These are phyloP conservation scores for Trichoderma guizhouense DNA, from an alignment of 2,329 filamentous ascomycete genomes.

Conservation along the genomic window DNA sequence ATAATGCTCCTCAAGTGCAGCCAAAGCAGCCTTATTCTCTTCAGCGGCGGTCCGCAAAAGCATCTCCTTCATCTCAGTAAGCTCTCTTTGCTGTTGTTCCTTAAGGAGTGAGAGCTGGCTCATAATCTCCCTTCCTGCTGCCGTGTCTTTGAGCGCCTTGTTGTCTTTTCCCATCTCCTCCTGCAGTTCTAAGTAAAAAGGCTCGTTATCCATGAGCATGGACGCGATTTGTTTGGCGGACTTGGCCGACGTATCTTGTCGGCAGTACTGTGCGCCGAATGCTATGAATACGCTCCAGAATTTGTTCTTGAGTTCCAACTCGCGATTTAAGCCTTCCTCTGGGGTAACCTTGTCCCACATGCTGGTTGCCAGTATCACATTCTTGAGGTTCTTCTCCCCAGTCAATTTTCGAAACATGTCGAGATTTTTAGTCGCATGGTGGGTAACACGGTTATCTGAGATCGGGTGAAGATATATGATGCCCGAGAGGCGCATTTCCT, in stretches of 20 bases:
- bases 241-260: background rate
- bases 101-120: conserved; percentile 6
- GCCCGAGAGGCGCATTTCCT: conserved; percentile 29
- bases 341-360: conserved; percentile 30
- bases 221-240: background rate
- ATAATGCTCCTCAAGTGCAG: background rate
- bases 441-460: conserved; percentile 32
- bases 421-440: conserved; percentile 35
- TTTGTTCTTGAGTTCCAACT: conserved; percentile 5
- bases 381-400: conserved; percentile 32
- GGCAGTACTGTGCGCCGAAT: background rate
- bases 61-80: conserved; percentile 15
- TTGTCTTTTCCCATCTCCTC: conserved; percentile 19
- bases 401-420: conserved; percentile 38
- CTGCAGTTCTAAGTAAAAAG: background rate
- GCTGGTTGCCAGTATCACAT: conserved; percentile 36
- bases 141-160: conserved; percentile 16
- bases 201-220: conserved; percentile 7
- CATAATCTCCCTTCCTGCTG: conserved; percentile 12
- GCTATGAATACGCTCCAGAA: conserved; percentile 17
- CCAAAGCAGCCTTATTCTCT: background rate
- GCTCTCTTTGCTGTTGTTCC: conserved; percentile 5
- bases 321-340: conserved; percentile 11
- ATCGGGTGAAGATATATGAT: conserved; percentile 42
- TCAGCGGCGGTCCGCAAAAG: background rate